These are phyloP conservation scores for Entomortierella beljakovae DNA, from an alignment of 192 early-diverging fungal species.

Conservation along the genomic window DNA sequence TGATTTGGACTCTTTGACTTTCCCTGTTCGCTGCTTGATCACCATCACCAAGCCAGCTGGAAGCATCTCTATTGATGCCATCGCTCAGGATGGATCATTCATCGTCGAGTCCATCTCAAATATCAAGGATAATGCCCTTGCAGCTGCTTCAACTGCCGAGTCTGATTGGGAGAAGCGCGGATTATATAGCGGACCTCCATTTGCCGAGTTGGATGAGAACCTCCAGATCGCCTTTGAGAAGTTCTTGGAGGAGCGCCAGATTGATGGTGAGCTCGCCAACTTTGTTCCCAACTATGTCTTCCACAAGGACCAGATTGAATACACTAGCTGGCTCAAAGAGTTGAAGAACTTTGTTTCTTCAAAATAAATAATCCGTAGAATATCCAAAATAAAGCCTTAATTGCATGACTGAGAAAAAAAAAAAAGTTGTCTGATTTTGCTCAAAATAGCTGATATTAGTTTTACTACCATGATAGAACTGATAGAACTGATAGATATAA, in stretches of 20 bases:
- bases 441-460: too few species aligned
- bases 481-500: too few species aligned
- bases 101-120: constrained; percentile 87
- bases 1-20: constrained; percentile 64
- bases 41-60: constrained; percentile 79
- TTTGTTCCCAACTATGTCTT: constrained; percentile 93
- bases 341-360: constrained; percentile 83
- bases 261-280: constrained; percentile 83
- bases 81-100: constrained; percentile 86
- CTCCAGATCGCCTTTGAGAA: constrained; percentile 77
- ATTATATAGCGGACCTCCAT: constrained; percentile 91
- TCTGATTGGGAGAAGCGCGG: constrained; percentile 91
- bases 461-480: too few species aligned
- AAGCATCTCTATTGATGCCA: constrained; percentile 84
- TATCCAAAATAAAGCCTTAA: not conserved
- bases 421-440: too few species aligned
- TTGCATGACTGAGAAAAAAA: too few species aligned
- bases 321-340: constrained; percentile 85
- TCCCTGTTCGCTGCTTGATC: constrained; percentile 84
- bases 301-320: constrained; percentile 97
- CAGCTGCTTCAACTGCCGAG: constrained; percentile 74
- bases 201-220: constrained; percentile 88
- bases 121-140: constrained; percentile 72
- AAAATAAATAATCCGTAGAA: constrained; percentile 44
- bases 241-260: constrained; percentile 90